These are phyloP conservation scores for Huntiella decipiens DNA, from an alignment of 2,329 filamentous ascomycete species.

Conservation along the genomic window DNA sequence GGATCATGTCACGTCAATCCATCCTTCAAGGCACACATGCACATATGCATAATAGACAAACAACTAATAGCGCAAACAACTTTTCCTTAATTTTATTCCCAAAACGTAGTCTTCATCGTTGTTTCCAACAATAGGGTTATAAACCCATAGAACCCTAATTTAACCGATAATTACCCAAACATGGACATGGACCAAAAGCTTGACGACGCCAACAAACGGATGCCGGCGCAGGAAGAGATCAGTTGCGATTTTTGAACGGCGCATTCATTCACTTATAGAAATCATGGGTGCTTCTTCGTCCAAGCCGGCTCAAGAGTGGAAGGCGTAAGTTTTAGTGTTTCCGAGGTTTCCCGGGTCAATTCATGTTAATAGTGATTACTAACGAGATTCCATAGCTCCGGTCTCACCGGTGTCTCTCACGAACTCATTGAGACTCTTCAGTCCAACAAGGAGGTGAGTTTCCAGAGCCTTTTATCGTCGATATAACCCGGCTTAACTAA, in stretches of 20 bases:
- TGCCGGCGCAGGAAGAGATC: no score
- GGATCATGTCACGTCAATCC: no score
- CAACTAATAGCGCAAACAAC: no score
- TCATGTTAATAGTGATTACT: neutral
- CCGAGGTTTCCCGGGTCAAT: neutral
- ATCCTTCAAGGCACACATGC: no score
- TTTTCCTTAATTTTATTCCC: no score
- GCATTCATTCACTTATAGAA: neutral
- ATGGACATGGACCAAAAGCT: neutral
- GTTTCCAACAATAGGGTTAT: neutral
- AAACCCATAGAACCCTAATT: neutral
- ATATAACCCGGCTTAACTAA: neutral
- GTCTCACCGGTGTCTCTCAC: conserved; percentile 47
- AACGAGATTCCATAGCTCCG: conserved; percentile 15
- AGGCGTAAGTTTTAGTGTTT: conserved; percentile 26
- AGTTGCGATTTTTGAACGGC: neutral
- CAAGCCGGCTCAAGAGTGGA: conserved; percentile 24
- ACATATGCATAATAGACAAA: no score
- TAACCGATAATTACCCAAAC: neutral
- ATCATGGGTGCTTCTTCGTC: conserved; percentile 12
- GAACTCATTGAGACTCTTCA: conserved; percentile 69
- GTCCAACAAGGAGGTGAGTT: conserved; percentile 60
- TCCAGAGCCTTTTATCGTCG: neutral
- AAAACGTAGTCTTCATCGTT: no score
- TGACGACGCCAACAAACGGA: no score